phyloP scores from a whole-genome alignment of 225 moss, liverwort and hornwort genomes.

The Bryoerythrophyllum caledonicum region DNA sequence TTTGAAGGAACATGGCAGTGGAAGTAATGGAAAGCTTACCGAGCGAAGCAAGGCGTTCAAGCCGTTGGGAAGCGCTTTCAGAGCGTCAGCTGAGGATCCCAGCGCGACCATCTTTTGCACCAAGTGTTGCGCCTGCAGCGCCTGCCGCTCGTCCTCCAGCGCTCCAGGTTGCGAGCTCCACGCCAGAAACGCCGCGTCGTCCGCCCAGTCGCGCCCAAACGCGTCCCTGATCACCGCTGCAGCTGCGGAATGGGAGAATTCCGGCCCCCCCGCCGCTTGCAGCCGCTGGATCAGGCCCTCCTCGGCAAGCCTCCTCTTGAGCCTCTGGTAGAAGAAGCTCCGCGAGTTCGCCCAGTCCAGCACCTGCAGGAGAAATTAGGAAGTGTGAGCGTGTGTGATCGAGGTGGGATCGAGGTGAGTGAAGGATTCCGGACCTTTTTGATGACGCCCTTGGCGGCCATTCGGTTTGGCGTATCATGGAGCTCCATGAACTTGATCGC shows the following conservation, averaged over 20 bases:
- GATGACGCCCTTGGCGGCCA: constrained; percentile 94
- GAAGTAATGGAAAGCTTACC: constrained; percentile 36
- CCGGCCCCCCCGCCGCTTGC: constrained; percentile 60
- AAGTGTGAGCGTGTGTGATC: too few relatives aligned
- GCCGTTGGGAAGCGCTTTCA: constrained; percentile 76
- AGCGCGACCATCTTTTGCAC: constrained; percentile 62
- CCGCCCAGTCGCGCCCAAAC: constrained; percentile 58
- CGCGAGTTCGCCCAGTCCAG: constrained; percentile 89
- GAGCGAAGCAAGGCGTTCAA: constrained; percentile 63
- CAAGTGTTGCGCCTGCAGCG: constrained; percentile 53
- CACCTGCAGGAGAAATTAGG: constrained; percentile 33
- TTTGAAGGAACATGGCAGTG: neutral
- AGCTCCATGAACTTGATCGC: constrained; percentile 93
- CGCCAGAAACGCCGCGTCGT: constrained; percentile 57
- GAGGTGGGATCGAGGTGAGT: too few relatives aligned
- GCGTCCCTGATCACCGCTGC: constrained; percentile 55
- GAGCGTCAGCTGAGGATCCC: constrained; percentile 55
- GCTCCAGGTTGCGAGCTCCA: constrained; percentile 68
- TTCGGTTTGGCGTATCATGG: constrained; percentile 84
- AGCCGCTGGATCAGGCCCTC: constrained; percentile 63
- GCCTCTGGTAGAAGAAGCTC: constrained; percentile 68
- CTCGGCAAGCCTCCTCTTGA: constrained; percentile 87
- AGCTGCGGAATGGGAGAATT: constrained; percentile 55
- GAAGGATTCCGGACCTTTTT: constrained; percentile 68
- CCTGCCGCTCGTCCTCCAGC: constrained; percentile 53